These are phyloP conservation scores for Mycosphaerelloides madeirae DNA, from an alignment of 2,329 filamentous ascomycete genomes.

Conservation along the genomic window DNA sequence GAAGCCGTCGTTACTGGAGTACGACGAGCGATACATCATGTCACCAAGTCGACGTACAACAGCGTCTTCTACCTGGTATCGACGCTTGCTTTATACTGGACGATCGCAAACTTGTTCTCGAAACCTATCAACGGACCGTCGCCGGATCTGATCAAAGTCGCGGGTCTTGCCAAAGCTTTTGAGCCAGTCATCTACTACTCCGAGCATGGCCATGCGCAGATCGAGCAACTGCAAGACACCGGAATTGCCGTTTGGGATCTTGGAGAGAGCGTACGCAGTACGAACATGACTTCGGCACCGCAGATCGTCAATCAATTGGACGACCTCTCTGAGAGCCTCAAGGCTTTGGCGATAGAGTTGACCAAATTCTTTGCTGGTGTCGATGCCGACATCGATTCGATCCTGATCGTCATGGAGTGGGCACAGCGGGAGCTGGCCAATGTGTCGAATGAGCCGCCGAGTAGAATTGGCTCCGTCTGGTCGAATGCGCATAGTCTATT, in stretches of 20 bases:
- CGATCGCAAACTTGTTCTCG: conserved; percentile 62
- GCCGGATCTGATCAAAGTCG: conserved; percentile 85
- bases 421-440: conserved; percentile 76
- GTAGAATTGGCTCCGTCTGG: conserved; percentile 66
- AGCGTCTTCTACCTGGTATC: conserved; percentile 59
- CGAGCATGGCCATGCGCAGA: conserved; percentile 79
- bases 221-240: conserved; percentile 83
- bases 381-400: conserved; percentile 86
- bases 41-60: conserved; percentile 67
- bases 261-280: conserved; percentile 79
- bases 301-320: conserved; percentile 84
- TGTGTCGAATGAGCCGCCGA: conserved; percentile 58
- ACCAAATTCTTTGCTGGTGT: conserved; percentile 91
- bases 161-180: conserved; percentile 81
- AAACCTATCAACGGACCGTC: conserved; percentile 63
- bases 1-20: conserved; percentile 65
- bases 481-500: conserved; percentile 80
- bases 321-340: conserved; percentile 77
- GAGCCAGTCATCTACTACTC: conserved; percentile 94
- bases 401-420: conserved; percentile 96
- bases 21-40: conserved; percentile 53
- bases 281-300: conserved; percentile 84
- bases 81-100: conserved; percentile 59
- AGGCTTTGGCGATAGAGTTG: conserved; percentile 76
- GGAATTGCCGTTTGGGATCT: conserved; percentile 93